Conservation (phyloP, 176 grass and related monocot genomes). For the Pharus latifolius region DNA sequence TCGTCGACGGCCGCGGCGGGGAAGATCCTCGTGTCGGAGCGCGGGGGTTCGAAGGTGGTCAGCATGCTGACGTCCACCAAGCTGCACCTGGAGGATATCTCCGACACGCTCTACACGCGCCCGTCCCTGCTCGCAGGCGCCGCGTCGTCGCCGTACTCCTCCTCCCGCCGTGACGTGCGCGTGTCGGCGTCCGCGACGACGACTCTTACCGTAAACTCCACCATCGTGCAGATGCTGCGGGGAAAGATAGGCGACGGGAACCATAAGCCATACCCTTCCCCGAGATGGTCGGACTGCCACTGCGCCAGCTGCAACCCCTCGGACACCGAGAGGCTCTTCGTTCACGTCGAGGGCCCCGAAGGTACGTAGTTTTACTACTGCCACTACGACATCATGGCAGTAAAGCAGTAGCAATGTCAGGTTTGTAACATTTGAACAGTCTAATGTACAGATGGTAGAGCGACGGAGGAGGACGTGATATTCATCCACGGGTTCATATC, state of each 20-base stretch:
- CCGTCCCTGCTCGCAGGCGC: conserved; percentile 44
- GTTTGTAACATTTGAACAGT: too few relatives aligned
- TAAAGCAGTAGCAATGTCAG: too few relatives aligned
- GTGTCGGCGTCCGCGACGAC: conserved; percentile 12
- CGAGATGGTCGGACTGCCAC: conserved; percentile 93
- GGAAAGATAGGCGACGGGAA: conserved; percentile 43
- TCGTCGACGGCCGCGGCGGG: conserved; percentile 21
- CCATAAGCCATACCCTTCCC: conserved; percentile 29
- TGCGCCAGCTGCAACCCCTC: conserved; percentile 77
- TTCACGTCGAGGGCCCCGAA: conserved; percentile 55
- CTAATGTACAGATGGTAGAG: conserved; percentile 32
- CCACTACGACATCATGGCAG: too few relatives aligned
- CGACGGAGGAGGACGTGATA: conserved; percentile 38
- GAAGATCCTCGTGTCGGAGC: conserved; percentile 81
- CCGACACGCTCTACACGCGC: conserved; percentile 86
- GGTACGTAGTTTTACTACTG: too few relatives aligned
- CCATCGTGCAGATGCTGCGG: conserved; percentile 69
- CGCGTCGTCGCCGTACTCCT: neutral
- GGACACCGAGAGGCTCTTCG: conserved; percentile 64
- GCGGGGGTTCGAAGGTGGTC: conserved; percentile 81
- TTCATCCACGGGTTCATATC: conserved; percentile 60
- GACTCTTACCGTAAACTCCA: conserved; percentile 58
- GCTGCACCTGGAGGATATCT: conserved; percentile 93
- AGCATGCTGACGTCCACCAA: conserved; percentile 56
- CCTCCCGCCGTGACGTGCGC: neutral